Evolutionary conservation across 176 grass and related monocot species (phyloP), one percentile per base, ranked within the genome.

Genomic region (Musa troglodytarum): DNA sequence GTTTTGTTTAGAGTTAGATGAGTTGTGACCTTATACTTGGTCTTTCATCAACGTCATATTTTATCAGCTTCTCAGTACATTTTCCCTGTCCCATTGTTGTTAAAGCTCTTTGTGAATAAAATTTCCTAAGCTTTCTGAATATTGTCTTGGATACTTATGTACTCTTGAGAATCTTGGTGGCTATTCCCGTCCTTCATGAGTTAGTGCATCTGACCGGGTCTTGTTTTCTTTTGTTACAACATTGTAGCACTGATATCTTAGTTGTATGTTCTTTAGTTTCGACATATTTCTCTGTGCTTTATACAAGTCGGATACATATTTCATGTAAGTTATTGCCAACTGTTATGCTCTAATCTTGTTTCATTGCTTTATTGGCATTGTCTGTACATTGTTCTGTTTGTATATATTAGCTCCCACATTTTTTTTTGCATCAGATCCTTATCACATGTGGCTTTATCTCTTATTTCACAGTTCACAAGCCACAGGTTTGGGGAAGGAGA

Each of bases 381-480:
- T 43, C 34, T 43, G 34, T 43, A 43, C 34, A 43, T 43, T 43
- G 34, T 43, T 43, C 34, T 43, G 34, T 43, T 50, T 21, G 23
- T 9, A 2, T 9, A 2, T 28, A 21, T 74, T 51, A 17, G 50
- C 16, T 74, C 14, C 28, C 4, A 1, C 7, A 43, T 15, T 15
- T 15, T 56, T 58, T 56, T 23, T 56, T 50, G 49, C n/a, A 52
- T 14, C 53, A 9, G n/a, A 64, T 51, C 43, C 49, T 22, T 17
- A 50, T 50, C 14, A 26, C 13, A 62, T 17, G 51, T 12, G n/a
- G 10, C 12, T 15, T 22, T 73, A 15, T 16, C 20, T 17, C 14
- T 87, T 84, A 1, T 66, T 77, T 52, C 34, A 50, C 53, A 96
- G 89, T 19, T 80, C 77, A 68, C 50, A 82, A 28, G 65, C 50